Conservation (phyloP, 805 yeast species). For the Cyberlindnera subsufficiens region DNA sequence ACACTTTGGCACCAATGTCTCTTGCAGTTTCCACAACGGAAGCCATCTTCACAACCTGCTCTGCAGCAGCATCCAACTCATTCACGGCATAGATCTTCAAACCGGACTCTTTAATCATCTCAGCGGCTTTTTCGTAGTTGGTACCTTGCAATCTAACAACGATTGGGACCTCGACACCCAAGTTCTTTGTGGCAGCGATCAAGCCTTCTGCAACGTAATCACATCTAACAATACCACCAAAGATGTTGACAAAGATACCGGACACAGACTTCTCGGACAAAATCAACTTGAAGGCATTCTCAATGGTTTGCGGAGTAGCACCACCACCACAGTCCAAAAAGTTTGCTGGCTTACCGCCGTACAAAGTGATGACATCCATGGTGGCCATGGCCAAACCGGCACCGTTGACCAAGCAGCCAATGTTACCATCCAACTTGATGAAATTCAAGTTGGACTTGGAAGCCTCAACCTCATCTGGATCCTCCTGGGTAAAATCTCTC, state of each 20-base stretch:
- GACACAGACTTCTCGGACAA: slow-evolving; percentile 83
- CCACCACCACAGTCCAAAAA: slow-evolving; percentile 99
- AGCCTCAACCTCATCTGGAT: slow-evolving; percentile 94
- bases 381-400: slow-evolving; percentile 99
- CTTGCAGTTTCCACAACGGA: slow-evolving; percentile 39
- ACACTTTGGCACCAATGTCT: slow-evolving; percentile 42
- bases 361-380: slow-evolving; percentile 96
- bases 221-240: slow-evolving; percentile 99
- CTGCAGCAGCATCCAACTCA: slow-evolving; percentile 96
- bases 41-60: slow-evolving; percentile 80
- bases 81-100: slow-evolving; percentile 86
- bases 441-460: slow-evolving; percentile 86
- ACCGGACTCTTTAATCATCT: slow-evolving; percentile 82
- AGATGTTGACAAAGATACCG: slow-evolving; percentile 96
- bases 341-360: slow-evolving; percentile 99
- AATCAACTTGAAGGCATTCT: slow-evolving; percentile 92
- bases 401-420: slow-evolving; percentile 98
- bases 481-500: slow-evolving; percentile 98
- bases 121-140: slow-evolving; percentile 82
- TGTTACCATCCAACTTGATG: slow-evolving; percentile 96
- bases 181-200: slow-evolving; percentile 88
- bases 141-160: slow-evolving; percentile 99
- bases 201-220: slow-evolving; percentile 98
- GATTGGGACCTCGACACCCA: slow-evolving; percentile 87
- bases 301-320: slow-evolving; percentile 97